Base-by-base conservation (phyloP, 1,139 yeast genomes). In the Arxiozyma telluris region DNA sequence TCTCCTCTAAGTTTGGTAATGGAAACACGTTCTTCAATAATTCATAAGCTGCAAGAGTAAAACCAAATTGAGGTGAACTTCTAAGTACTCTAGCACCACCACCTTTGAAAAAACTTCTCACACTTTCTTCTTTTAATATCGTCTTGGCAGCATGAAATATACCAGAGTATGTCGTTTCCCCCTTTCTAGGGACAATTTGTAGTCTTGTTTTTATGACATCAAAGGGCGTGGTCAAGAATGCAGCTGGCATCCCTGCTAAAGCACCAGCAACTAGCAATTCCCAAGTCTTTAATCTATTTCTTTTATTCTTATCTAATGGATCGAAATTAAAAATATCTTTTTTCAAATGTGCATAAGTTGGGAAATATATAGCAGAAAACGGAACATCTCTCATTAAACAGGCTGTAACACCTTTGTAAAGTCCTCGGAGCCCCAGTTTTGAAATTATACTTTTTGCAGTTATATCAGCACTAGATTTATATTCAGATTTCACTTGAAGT, bases 31-130 rank as follows among this genome's bases (percentile, higher is more conserved):
- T 75, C 64, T 84, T 87, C 70, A 93, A 83, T 50, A 93, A 72
- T 72, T 93, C 98, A 72, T 93, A 93, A 34, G 96, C 93, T 17
- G 98, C 98, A 64, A 93, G 79, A 15, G 98, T 93, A 73, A 93
- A 91, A 54, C 98, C 98, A 70, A 93, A 93, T 72, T 93, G 98
- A 21, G 98, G 98, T 2, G 97, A 90, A 6, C 98, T 91, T 73
- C 98, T 81, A 65, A 91, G 76, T 49, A 93, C 91, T 71, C 98
- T 82, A 7, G 98, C 98, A 59, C 93, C 81, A 46, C 98, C 96
- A 64, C 98, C 98, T 76, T 91, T 93, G 77, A 91, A 93, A 70
- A 93, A 87, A 17, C 97, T 96, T 57, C 77, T 71, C 61, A 79
- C 73, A 15, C 87, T 85, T 73, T 93, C 98, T 68, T 89, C 96